phyloP scores from a whole-genome alignment of 257 asterid genomes.

The Nicotiana noctiflora region DNA sequence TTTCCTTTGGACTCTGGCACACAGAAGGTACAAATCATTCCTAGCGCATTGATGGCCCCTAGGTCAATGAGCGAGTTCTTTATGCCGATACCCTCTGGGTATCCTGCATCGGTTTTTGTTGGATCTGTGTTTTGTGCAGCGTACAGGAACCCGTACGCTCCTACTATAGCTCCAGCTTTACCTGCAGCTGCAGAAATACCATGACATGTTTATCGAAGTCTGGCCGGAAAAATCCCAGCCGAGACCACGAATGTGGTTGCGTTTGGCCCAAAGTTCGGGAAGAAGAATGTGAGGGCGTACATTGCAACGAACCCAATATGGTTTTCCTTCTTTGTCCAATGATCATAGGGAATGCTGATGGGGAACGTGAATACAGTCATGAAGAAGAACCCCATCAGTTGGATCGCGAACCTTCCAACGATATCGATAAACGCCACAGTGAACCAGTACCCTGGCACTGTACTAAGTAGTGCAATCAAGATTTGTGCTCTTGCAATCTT shows the following conservation, averaged over 20 bases:
- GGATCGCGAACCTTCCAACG: constrained; percentile 15
- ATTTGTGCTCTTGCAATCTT: constrained; percentile 15
- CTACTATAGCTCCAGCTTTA: constrained; percentile 28
- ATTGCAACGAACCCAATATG: too few species aligned
- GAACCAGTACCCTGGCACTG: constrained; percentile 28
- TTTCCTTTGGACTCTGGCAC: constrained; percentile 24
- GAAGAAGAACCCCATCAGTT: too few species aligned
- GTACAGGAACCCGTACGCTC: constrained; percentile 21
- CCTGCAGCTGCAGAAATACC: constrained; percentile 32
- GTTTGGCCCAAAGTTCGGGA: too few species aligned
- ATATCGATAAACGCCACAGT: constrained; percentile 24
- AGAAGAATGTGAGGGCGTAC: too few species aligned
- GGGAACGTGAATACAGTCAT: too few species aligned
- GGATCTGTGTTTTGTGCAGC: constrained; percentile 20
- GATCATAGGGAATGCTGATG: too few species aligned
- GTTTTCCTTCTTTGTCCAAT: too few species aligned
- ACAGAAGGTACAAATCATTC: background rate
- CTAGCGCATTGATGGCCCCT: constrained; percentile 13
- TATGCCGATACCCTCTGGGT: constrained; percentile 19
- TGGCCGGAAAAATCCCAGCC: too few species aligned
- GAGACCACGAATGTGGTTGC: too few species aligned
- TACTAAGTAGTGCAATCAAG: constrained; percentile 23
- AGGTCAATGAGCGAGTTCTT: constrained; percentile 16
- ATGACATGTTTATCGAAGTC: constrained; percentile 24
- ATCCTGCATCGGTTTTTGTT: constrained; percentile 16